Base-by-base conservation (phyloP, 1,284 basidiomycete genomes). In the Laetiporus sulphureus region DNA sequence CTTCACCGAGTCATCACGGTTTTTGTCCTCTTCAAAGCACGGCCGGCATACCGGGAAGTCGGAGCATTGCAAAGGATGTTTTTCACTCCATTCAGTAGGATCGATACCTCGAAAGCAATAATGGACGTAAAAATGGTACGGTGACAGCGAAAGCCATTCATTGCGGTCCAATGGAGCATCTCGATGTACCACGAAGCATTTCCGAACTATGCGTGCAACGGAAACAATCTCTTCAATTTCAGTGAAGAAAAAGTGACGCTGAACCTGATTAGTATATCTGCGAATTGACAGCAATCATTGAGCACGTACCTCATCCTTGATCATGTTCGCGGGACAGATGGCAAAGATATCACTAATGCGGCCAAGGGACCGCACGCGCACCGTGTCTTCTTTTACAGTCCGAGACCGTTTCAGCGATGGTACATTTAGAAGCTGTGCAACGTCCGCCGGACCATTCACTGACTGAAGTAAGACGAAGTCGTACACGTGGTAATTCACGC, bases 171-270 rank as follows among this genome's bases (percentile, higher is more conserved):
- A 10, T 4, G 32, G 21, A 12, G 57, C 36, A 8, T 59, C 48
- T 13, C 48, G 50, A 20, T 72, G 66, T 13, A 71, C 54, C 8
- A 79, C 78, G 38, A 65, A 69, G 40, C 76, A 72, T 3, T 68
- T 59, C 3, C 62, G 63, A 25, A 82, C 55, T 11, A 85, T 52
- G 2, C 67, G 52, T 3, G 55, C 42, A 1, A 72, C 57, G 0
- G 55, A 33, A 5, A 76, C 24, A 27, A 11, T 45, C 0, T 51
- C 50, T 16, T 55, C 52, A 16, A 55, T 49, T 33, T 75, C 66
- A 2, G 82, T 84, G 13, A 77, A 51, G 48, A 71, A 79, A 2
- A 81, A 52, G 43, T 81, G 72, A 13, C 71, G 64, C 75, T 82
- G 36, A 23, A 21, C 4, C 24, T n/a, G 2, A n/a, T n/a, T 20